These are phyloP conservation scores for Thermochaetoides thermophila DNA, from an alignment of 495 filamentous ascomycete species.

Conservation along the genomic window DNA sequence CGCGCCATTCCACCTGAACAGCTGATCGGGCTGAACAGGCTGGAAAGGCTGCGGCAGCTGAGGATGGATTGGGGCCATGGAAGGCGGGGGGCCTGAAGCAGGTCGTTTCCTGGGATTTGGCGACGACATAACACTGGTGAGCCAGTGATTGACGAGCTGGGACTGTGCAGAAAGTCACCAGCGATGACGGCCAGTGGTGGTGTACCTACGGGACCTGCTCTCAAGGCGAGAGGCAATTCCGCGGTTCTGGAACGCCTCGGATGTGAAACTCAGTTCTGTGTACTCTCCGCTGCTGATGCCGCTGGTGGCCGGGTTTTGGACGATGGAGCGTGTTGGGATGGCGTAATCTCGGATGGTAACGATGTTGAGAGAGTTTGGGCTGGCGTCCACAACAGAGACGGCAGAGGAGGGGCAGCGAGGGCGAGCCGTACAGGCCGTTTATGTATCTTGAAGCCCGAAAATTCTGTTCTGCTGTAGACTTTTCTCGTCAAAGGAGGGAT, in stretches of 20 bases:
- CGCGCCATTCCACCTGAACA: slow-evolving; percentile 25
- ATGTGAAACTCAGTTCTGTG: not conserved
- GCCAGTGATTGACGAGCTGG: slow-evolving; percentile 12
- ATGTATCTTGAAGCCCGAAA: too few relatives aligned
- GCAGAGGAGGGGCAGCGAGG: too few relatives aligned
- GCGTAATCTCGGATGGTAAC: too few relatives aligned
- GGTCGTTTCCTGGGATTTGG: slow-evolving; percentile 55
- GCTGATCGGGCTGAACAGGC: slow-evolving; percentile 23
- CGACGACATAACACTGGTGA: slow-evolving; percentile 28
- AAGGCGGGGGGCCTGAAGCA: slow-evolving; percentile 53
- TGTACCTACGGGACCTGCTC: not conserved
- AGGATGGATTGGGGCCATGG: slow-evolving; percentile 36
- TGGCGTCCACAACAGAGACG: too few relatives aligned
- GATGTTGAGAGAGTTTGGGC: too few relatives aligned
- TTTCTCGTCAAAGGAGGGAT: too few relatives aligned
- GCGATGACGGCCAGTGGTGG: too few relatives aligned
- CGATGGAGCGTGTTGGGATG: too few relatives aligned
- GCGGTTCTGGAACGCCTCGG: not conserved
- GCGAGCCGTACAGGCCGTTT: too few relatives aligned
- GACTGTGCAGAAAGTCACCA: too few relatives aligned
- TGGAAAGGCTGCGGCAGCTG: slow-evolving; percentile 29
- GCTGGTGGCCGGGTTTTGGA: not conserved
- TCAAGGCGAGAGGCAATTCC: not conserved
- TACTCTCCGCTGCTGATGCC: not conserved
- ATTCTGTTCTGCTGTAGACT: too few relatives aligned